Percentiles rank a stretch among this genome's conserved stretches.
phyloP scores from a whole-genome alignment of 1,284 basidiomycete species.

The Peniophora sp. region DNA sequence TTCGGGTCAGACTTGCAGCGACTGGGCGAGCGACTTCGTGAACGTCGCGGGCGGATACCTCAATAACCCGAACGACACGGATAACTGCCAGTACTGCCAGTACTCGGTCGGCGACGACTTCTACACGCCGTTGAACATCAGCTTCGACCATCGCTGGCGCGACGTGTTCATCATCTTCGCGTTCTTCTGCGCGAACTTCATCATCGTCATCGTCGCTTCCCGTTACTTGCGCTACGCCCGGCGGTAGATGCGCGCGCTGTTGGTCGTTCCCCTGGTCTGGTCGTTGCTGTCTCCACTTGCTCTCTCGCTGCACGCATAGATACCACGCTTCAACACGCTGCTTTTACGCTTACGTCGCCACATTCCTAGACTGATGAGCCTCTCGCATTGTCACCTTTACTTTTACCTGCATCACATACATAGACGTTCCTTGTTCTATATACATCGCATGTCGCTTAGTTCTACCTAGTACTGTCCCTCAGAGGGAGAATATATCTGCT shows the following conservation, averaged over 20 bases:
- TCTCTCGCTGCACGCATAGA: too few relatives aligned
- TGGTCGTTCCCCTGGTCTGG: too few relatives aligned
- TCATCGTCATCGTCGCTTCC: neutral
- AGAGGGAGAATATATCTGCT: too few relatives aligned
- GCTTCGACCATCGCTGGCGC: constrained; percentile 41
- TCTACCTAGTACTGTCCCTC: too few relatives aligned
- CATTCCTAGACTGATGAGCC: too few relatives aligned
- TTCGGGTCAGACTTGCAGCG: constrained; percentile 60
- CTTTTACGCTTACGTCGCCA: too few relatives aligned
- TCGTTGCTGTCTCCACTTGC: too few relatives aligned
- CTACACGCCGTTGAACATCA: constrained; percentile 38
- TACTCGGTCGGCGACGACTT: constrained; percentile 41
- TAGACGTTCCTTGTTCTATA: too few relatives aligned
- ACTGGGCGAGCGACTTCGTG: constrained; percentile 69
- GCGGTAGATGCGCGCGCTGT: neutral
- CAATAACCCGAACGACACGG: constrained; percentile 57
- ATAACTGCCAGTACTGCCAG: constrained; percentile 65
- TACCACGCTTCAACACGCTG: too few relatives aligned
- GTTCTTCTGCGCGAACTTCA: constrained; percentile 2
- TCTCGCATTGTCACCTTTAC: too few relatives aligned
- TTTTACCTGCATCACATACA: too few relatives aligned
- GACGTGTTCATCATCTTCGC: constrained; percentile 35
- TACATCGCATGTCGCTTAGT: too few relatives aligned
- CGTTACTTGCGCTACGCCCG: neutral
- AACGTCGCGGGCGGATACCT: constrained; percentile 69